Percentiles rank a stretch among this genome's conserved stretches.
These are phyloP conservation scores for Arthroderma uncinatum DNA, from an alignment of 2,329 filamentous ascomycete genomes.

Conservation along the genomic window DNA sequence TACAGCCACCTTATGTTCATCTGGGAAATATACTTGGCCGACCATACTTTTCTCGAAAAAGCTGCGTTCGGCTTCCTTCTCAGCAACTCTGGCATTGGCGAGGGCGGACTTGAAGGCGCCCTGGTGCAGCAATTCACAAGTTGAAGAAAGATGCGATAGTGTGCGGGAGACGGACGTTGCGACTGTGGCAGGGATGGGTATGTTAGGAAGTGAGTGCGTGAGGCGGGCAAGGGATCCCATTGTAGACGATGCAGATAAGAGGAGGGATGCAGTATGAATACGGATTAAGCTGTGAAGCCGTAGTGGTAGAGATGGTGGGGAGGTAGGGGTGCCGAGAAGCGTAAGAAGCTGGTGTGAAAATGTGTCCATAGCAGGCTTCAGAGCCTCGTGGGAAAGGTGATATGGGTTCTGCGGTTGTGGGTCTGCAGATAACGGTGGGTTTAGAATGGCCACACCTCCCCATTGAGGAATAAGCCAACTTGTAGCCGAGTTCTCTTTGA, in stretches of 20 bases:
- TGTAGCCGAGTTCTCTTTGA: conserved; percentile 51
- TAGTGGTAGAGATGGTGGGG: conserved; percentile 66
- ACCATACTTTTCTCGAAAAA: conserved; percentile 99
- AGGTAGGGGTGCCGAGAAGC: conserved; percentile 71
- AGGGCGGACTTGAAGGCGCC: conserved; percentile 57
- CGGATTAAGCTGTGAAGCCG: conserved; percentile 74
- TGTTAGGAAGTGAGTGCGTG: conserved; percentile 71
- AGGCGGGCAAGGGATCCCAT: conserved; percentile 85
- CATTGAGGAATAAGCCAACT: conserved; percentile 96
- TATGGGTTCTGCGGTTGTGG: conserved; percentile 24
- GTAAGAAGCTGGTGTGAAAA: conserved; percentile 86
- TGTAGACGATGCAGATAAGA: conserved; percentile 83
- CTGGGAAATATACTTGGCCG: conserved; percentile 93
- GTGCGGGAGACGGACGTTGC: conserved; percentile 74
- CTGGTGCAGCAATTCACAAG: conserved; percentile 58
- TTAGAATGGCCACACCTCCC: conserved; percentile 67
- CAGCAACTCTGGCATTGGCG: conserved; percentile 69
- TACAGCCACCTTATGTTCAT: conserved; percentile 95
- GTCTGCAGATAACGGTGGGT: conserved; percentile 29
- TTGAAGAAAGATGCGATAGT: conserved; percentile 62
- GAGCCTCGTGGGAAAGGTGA: conserved; percentile 51
- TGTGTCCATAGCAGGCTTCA: conserved; percentile 72
- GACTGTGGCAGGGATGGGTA: conserved; percentile 79
- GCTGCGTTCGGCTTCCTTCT: conserved; percentile 78
- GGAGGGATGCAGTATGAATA: conserved; percentile 72